Evolutionary conservation across 768 basidiomycete genomes (phyloP), one percentile per base, ranked within the genome.

Genomic region (Cyclocybe cylindracea): DNA sequence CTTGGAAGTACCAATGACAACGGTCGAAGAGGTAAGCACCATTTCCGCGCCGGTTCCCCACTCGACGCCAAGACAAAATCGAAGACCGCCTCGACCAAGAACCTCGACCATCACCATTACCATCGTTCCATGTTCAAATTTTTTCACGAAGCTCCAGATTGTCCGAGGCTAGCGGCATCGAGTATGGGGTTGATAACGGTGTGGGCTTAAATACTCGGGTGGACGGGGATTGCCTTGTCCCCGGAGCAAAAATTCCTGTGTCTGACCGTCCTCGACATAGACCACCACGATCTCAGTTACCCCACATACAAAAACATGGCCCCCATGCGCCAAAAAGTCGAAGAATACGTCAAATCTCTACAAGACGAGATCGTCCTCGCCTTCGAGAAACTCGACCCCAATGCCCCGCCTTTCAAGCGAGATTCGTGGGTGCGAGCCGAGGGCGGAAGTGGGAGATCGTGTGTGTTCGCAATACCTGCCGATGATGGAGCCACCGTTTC

Each of bases 401-500:
- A 70, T 19, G 78, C 86, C 1, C 80, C 84, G 0, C 70, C 72
- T 14, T 96, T 96, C 80, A 83, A 88, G 60, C 87, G 87, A 39
- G 94, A 95, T 66, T 77, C 82, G 29, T 91, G 89, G 89, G 61
- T 84, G 54, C 88, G 87, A 60, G 58, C 84, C 44, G 72, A 89
- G 54, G 90, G 89, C 5, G 90, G 91, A 0, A 78, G 77, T 43
- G 94, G 94, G 9, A 76, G 83, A 47, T 94, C 92, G 1, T 94
- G 91, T 68, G 89, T 95, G 16, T 89, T 97, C 66, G 77, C 85
- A 11, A 67, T 74, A 31, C 73, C 77, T 16, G 64, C 70, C 44
- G 64, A 76, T 13, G 76, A 76, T 11, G 64, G 49, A 10, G 55
- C 54, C 31, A 45, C 48, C 36, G 44, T 46, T 4, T 39, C 50